Base-by-base conservation (phyloP, 768 basidiomycete genomes). In the Suillus plorans region DNA sequence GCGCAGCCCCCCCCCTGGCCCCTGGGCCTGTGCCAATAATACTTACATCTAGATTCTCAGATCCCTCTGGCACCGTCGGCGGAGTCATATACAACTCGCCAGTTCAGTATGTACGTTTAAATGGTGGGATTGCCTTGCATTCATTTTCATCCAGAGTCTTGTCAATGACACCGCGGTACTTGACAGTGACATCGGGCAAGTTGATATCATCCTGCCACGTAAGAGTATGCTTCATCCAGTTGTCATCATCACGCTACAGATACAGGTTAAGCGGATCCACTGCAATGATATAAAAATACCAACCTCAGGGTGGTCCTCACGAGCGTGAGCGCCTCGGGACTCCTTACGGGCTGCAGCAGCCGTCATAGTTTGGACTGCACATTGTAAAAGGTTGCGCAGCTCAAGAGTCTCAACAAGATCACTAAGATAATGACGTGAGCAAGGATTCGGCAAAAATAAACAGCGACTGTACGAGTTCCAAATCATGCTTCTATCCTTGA, bases 401-500 rank as follows among this genome's bases (percentile, higher is more conserved):
- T 99, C 97, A 60, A 99, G 85, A 14, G 96, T 99, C 81, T 99
- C 97, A 67, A 99, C 85, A 64, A 99, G 89, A 76, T 99, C 97
- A 70, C 94, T 96, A 69, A 4, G 65, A 67, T 28, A 45, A n/a
- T n/a, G 60, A 50, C 52, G 56, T 67, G 42, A 71, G 39, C 62
- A 25, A 47, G 60, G 49, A 36, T 65, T 55, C 34, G 22, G 67
- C 37, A 47, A 47, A 13, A 44, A 18, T 18, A 16, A 67, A 45
- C 44, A 60, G 39, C n/a, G 53, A 13, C 75, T 93, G 67, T 72
- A 97, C 95, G 94, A 94, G 82, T 99, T 98, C 97, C 97, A 99
- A 78, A 99, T 97, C 96, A 99, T 93, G 79, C 93, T 94, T 74
- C 97, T 86, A 78, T 99, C 97, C 82, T 97, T 95, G 82, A 97